Base-by-base conservation (phyloP, 805 yeast species). In the Hanseniaspora jakobsenii region DNA sequence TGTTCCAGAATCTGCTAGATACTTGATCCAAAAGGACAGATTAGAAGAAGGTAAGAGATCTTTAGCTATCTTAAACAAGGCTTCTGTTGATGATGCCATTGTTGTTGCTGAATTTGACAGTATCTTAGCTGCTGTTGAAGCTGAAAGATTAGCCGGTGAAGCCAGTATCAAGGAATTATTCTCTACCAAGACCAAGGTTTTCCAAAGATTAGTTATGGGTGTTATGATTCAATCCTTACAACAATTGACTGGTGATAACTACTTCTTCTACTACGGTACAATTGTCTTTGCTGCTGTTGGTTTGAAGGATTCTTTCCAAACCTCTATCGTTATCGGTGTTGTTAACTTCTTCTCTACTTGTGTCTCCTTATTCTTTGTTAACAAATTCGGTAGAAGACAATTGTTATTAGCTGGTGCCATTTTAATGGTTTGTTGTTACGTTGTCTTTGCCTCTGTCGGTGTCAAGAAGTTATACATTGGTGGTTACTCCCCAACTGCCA, bases 1-100 rank as follows among this genome's bases (percentile, higher is more conserved):
- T 51, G 75, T 77, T 71, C 84, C 85, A 28, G 86, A 78, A 63
- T 75, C 82, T 27, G 81, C 85, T 50, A 65, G 81, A 55, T 78
- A 58, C 63, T 66, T 74, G 56, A 65, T 70, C 47, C 75, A 70
- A 58, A 64, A 63, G 49, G 65, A 62, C 34, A 66, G 62, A 46
- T 50, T 66, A 28, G 78, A 73, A 27, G 74, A 72, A 47, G 84
- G 84, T 32, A 70, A 60, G 53, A 48, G 49, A 3, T 69, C 80
- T 10, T 59, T 78, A 51, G 73, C 75, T 18, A 67, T 54, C 47
- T 66, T 76, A 49, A 77, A 77, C 65, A 70, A 69, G 53, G 62
- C 66, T 27, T 50, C 65, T 2, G 49, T 61, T 9, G 74, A 73
- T 44, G 68, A 70, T 48, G 66, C 66, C 35, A 64, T 66, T 35